Conservation (phyloP, 129 eudicot species). For the sunflower (Helianthus annuus) region DNA sequence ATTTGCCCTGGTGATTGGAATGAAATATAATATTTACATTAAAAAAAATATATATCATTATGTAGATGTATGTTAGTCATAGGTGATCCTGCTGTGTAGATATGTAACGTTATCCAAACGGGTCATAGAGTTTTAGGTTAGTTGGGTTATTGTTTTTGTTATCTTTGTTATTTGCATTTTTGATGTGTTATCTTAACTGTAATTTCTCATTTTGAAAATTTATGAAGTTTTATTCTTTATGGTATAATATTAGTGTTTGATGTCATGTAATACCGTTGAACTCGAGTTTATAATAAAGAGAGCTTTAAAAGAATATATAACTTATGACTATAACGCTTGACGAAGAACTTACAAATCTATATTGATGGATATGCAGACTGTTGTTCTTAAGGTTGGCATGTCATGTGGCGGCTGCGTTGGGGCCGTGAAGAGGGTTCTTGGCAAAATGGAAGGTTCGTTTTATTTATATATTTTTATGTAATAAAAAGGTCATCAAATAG, state of each 20-base stretch:
- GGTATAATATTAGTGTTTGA: neutral
- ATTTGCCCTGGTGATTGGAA: too few species aligned
- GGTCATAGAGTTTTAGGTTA: neutral
- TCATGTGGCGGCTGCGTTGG: conserved; percentile 96
- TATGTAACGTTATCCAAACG: neutral
- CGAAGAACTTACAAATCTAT: conserved; percentile 17
- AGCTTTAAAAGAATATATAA: neutral
- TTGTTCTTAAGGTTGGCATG: conserved; percentile 95
- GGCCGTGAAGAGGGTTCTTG: conserved; percentile 87
- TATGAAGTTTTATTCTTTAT: neutral
- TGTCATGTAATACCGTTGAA: neutral
- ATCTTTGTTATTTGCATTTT: neutral
- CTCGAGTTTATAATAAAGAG: neutral
- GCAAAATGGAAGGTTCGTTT: conserved; percentile 87
- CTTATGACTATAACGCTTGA: neutral
- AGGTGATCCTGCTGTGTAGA: neutral
- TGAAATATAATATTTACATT: too few species aligned
- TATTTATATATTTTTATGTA: too few species aligned
- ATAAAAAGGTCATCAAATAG: too few species aligned
- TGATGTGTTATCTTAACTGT: neutral
- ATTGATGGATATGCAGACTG: conserved; percentile 63
- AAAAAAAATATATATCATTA: too few species aligned
- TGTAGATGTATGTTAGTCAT: too few species aligned
- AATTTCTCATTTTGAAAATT: neutral
- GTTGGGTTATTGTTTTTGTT: neutral